Percentiles rank a stretch among this genome's conserved stretches.
These are phyloP conservation scores for Leccinellum rugosiceps DNA, from an alignment of 768 basidiomycete genomes.

Conservation along the genomic window DNA sequence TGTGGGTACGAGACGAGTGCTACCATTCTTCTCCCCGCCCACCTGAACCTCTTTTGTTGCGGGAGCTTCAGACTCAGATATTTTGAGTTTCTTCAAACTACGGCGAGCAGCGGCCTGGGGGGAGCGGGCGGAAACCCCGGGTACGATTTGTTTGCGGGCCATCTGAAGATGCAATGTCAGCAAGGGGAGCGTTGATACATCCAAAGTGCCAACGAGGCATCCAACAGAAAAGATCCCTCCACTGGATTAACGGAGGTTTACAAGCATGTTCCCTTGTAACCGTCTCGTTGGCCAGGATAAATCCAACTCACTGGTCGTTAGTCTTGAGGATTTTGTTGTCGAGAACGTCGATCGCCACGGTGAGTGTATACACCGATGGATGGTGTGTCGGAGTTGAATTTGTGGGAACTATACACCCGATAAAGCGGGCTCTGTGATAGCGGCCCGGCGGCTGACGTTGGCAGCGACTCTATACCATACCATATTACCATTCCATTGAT, in stretches of 20 bases:
- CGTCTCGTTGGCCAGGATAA: conserved; percentile 15
- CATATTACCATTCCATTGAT: conserved; percentile 14
- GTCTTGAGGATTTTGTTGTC: conserved; percentile 43
- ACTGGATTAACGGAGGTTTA: conserved; percentile 1
- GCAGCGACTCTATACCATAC: neutral
- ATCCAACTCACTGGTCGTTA: conserved; percentile 38
- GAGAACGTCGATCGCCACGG: conserved; percentile 26
- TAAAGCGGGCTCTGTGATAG: conserved; percentile 4
- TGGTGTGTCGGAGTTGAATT: conserved; percentile 22
- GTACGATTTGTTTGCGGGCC: conserved; percentile 84
- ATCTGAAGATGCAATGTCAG: conserved; percentile 47
- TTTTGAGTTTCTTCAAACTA: conserved; percentile 81
- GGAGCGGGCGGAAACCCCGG: conserved; percentile 77
- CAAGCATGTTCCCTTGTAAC: neutral
- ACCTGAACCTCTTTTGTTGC: conserved; percentile 75
- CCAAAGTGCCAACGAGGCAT: conserved; percentile 32
- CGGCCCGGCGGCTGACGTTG: neutral
- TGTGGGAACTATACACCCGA: conserved; percentile 23
- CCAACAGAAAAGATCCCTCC: conserved; percentile 25
- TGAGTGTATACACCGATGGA: conserved; percentile 10
- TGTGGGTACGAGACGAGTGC: conserved; percentile 82
- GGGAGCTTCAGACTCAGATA: conserved; percentile 60
- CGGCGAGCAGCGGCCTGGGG: conserved; percentile 79
- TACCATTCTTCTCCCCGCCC: conserved; percentile 88
- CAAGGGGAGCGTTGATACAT: conserved; percentile 27